A percentile compares a stretch with the other conserved stretches of the same genome.
Conservation (phyloP, 1,139 yeast genomes). For the Debaryomycetaceae sp. region DNA sequence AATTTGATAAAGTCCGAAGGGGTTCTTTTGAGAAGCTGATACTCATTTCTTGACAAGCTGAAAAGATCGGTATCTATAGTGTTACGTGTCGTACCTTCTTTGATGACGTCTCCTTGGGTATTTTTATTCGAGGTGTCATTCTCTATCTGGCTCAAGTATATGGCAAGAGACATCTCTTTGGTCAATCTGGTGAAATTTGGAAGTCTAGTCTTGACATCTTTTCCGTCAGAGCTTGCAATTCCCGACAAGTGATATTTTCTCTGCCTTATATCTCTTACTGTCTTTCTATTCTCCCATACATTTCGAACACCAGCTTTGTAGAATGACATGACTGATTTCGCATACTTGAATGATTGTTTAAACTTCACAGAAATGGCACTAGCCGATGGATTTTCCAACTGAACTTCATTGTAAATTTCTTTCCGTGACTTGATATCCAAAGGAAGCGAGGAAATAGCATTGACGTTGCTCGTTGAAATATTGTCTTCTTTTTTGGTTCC, state of each 20-base stretch:
- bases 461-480: constrained; percentile 12
- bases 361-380: constrained; percentile 20
- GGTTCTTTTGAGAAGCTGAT: constrained; percentile 56
- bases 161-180: constrained; percentile 31
- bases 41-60: constrained; percentile 50
- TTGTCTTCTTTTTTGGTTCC: constrained; percentile 9
- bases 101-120: constrained; percentile 16
- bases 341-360: constrained; percentile 37
- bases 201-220: constrained; percentile 20
- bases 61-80: constrained; percentile 18
- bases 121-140: constrained; percentile 12
- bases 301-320: constrained; percentile 52
- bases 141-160: constrained; percentile 33
- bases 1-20: constrained; percentile 54
- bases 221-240: constrained; percentile 25
- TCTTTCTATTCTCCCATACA: constrained; percentile 43
- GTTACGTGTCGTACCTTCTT: constrained; percentile 10
- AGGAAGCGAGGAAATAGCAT: constrained; percentile 41
- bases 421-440: constrained; percentile 26
- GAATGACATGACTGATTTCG: constrained; percentile 39
- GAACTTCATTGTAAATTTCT: constrained; percentile 27
- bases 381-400: constrained; percentile 16
- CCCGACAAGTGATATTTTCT: constrained; percentile 18
- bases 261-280: constrained; percentile 19
- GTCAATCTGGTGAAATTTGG: constrained; percentile 27